Base-by-base conservation (phyloP, 2,329 filamentous ascomycete species). In the Blastomyces parvus region DNA sequence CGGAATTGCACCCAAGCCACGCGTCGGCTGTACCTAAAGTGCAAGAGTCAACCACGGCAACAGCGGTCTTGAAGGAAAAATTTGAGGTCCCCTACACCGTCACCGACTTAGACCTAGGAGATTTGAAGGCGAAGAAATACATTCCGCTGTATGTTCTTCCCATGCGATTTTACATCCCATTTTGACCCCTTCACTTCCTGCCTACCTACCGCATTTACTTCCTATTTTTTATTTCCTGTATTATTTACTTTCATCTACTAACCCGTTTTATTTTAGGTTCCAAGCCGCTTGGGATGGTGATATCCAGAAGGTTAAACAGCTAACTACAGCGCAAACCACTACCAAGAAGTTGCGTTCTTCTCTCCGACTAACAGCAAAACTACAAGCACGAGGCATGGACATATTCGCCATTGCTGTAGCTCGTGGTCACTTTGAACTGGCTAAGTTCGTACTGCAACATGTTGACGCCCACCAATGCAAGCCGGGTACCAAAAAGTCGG, bases 401-500 rank as follows among this genome's bases (percentile, higher is more conserved):
- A 86, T 88, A 0, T 90, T 93, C 70, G 84, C 83, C 0, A 76
- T 94, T 59, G 87, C 89, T 0, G 82, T 89, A 57, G 71, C 88
- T 4, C 83, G 83, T 33, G 87, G 87, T 0, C 86, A 93, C 68
- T 73, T 82, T 55, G 80, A 85, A 0, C 76, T 87, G 14, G 88
- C 89, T 0, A 82, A 78, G 64, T 82, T 81, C 1, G 84, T 94
- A 33, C 77, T 94, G 8, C 86, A 88, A 64, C 91, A 94, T 66
- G 81, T 83, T 0, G 80, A 84, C 55, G 85, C 84, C 2, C 90
- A 94, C 69, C 91, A 87, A 50, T 19, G 27, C 74, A 78, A 81
- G 3, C 83, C 84, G 0, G 73, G 77, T 27, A 25, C 59, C 36
- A 80, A 87, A 52, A 78, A 82, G 44, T 77, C 79, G 33, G 80